These are phyloP conservation scores for Zarea fungicola DNA, from an alignment of 2,329 filamentous ascomycete species.

Conservation along the genomic window DNA sequence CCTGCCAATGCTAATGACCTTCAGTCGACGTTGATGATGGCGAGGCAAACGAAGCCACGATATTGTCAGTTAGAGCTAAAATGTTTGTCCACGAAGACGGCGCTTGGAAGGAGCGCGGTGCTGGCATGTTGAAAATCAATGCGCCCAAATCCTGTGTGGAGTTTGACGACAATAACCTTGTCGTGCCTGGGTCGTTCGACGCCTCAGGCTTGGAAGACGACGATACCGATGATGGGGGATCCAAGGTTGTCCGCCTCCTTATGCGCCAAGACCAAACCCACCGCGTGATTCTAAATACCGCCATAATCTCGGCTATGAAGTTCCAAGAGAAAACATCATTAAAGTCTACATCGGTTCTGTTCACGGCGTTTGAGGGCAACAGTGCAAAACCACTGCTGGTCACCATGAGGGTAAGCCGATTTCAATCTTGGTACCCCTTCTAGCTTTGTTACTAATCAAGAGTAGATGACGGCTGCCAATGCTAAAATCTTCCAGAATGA, in stretches of 20 bases:
- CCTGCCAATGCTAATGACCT: slow-evolving; percentile 22
- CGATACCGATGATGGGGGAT: slow-evolving; percentile 24
- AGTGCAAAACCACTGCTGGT: slow-evolving; percentile 52
- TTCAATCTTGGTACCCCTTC: not conserved
- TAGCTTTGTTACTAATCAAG: slow-evolving; percentile 8
- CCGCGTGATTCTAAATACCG: slow-evolving; percentile 80
- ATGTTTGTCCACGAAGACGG: slow-evolving; percentile 72
- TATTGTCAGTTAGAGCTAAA: slow-evolving; percentile 73
- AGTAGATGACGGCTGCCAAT: slow-evolving; percentile 48
- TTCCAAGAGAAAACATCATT: slow-evolving; percentile 72
- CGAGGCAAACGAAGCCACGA: slow-evolving; percentile 74
- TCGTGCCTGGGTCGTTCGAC: slow-evolving; percentile 52
- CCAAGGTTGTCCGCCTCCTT: slow-evolving; percentile 63
- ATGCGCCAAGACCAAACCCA: slow-evolving; percentile 90
- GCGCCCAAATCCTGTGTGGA: slow-evolving; percentile 54
- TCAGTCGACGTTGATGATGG: slow-evolving; percentile 73
- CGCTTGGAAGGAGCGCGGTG: slow-evolving; percentile 84
- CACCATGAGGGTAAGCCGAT: slow-evolving; percentile 51
- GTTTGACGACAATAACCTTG: slow-evolving; percentile 45
- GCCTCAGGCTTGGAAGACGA: slow-evolving; percentile 46
- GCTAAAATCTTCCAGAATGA: slow-evolving; percentile 48
- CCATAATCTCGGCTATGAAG: slow-evolving; percentile 70
- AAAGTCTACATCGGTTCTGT: slow-evolving; percentile 64
- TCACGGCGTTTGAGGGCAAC: slow-evolving; percentile 56
- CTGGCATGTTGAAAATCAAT: slow-evolving; percentile 81